Evolutionary conservation across 2,329 filamentous ascomycete genomes (phyloP).

Genomic region (Cryphonectria nitschkei): DNA sequence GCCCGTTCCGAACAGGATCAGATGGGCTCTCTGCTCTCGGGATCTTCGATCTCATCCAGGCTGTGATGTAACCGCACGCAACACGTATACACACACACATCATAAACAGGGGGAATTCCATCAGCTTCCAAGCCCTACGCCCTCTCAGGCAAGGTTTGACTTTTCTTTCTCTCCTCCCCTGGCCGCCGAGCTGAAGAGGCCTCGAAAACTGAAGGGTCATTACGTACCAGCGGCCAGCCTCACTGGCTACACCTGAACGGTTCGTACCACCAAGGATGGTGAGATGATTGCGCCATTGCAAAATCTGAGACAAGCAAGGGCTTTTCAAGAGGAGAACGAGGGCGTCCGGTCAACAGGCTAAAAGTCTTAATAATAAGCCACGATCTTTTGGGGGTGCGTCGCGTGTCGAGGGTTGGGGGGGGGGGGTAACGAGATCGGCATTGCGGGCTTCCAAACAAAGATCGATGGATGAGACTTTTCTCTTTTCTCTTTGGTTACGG

Average conservation of each 20-base stretch:
- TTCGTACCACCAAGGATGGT: not conserved
- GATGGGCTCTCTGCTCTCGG: not conserved
- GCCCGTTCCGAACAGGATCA: not conserved
- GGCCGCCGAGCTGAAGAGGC: not conserved
- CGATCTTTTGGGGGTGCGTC: not conserved
- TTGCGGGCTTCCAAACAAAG: not conserved
- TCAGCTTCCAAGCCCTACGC: not conserved
- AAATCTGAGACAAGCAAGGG: conserved; percentile 18
- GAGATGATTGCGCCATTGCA: conserved; percentile 22
- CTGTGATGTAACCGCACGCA: not conserved
- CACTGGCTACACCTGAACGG: conserved; percentile 17
- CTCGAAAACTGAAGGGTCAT: conserved; percentile 14
- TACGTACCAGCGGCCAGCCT: conserved; percentile 23
- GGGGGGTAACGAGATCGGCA: not conserved
- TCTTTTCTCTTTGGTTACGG: not conserved
- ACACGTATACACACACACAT: not conserved
- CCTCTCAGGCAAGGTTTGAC: not conserved
- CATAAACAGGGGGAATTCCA: not conserved
- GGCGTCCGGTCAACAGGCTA: not conserved
- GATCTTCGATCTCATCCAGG: not conserved
- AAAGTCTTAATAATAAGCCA: not conserved
- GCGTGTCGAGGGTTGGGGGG: not conserved
- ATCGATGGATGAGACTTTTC: not conserved
- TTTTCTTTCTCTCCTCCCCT: not conserved
- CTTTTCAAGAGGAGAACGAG: not conserved